Evolutionary conservation across 2,329 filamentous ascomycete species (phyloP), one percentile per base, ranked within the genome.

Genomic region (Myriosclerotinia scirpicola): DNA sequence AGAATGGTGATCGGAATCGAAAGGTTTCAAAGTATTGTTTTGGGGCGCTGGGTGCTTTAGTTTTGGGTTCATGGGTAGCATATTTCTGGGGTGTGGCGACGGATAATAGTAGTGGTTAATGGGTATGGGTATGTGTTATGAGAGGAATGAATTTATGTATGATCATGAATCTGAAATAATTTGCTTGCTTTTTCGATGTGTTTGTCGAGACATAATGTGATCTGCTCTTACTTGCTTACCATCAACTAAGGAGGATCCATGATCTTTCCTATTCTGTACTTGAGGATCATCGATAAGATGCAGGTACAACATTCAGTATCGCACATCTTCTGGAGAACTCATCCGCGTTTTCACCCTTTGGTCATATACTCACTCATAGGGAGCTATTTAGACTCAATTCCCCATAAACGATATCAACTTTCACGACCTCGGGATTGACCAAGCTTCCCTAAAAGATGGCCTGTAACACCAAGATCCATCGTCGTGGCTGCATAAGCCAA

Each of bases 51-150:
- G 9, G 12, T 1, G 2, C 52, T 9, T 52, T 65, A 44, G 63
- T 65, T 1, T 17, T 52, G 17, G 63, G 63, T 5, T 59, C 53
- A 20, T 65, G 63, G 63, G n/a, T 12, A 4, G 63, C 63, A 2
- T 65, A 48, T 34, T 65, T 65, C 30, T 65, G 63, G 63, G 63
- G 54, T 0, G 63, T 65, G 22, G 63, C 54, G 2, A 65, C 63
- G 5, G 42, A 54, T 6, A 48, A 65, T 44, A 65, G 40, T 58
- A 26, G 22, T 22, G 56, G 46, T 8, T 62, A 40, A 20, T 11
- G 15, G 50, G 5, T 15, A 17, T 34, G 0, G 7, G 22, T 30
- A 54, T 54, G 52, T 20, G 52, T 34, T 17, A 54, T 36, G 52
- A 22, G 46, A 50, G 8, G 46, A n/a, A 50, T 50, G 20, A 22